A percentile compares a stretch with the other conserved stretches of the same genome.
Evolutionary conservation across 1,284 basidiomycete species (phyloP).

Genomic region (Schizophyllum commune): DNA sequence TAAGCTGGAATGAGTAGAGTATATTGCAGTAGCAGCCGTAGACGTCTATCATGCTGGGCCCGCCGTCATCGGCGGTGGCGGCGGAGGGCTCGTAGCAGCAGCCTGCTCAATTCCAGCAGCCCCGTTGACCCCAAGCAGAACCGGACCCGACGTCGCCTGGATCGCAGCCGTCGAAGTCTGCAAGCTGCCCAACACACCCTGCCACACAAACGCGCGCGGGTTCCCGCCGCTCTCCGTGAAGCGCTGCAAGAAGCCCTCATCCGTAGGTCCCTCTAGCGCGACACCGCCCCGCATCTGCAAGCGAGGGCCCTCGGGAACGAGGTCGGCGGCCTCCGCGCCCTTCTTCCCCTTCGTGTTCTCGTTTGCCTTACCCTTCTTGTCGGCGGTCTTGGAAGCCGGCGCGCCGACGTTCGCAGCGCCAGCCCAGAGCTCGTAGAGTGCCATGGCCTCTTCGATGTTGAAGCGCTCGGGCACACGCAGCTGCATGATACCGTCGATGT

Average conservation of each 20-base stretch:
- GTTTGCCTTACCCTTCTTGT: too few species aligned
- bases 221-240: slow-evolving; percentile 70
- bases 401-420: neutral
- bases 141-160: neutral
- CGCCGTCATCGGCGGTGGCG: neutral
- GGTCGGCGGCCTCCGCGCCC: too few species aligned
- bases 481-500: slow-evolving; percentile 45
- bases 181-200: slow-evolving; percentile 48
- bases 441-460: slow-evolving; percentile 53
- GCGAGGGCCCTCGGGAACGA: too few species aligned
- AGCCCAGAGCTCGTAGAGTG: slow-evolving; percentile 62
- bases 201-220: slow-evolving; percentile 68
- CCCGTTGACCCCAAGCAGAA: neutral
- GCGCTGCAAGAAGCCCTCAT: slow-evolving; percentile 65
- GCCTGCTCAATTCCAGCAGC: neutral
- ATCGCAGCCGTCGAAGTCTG: slow-evolving; percentile 11
- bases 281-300: neutral
- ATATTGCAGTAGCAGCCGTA: neutral
- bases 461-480: slow-evolving; percentile 52
- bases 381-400: too few species aligned
- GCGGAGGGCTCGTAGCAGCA: neutral
- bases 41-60: neutral
- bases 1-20: neutral
- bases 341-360: too few species aligned
- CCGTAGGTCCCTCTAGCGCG: slow-evolving; percentile 29